These are phyloP conservation scores for Holtermanniella nyarrowii DNA, from an alignment of 768 basidiomycete species.

Conservation along the genomic window DNA sequence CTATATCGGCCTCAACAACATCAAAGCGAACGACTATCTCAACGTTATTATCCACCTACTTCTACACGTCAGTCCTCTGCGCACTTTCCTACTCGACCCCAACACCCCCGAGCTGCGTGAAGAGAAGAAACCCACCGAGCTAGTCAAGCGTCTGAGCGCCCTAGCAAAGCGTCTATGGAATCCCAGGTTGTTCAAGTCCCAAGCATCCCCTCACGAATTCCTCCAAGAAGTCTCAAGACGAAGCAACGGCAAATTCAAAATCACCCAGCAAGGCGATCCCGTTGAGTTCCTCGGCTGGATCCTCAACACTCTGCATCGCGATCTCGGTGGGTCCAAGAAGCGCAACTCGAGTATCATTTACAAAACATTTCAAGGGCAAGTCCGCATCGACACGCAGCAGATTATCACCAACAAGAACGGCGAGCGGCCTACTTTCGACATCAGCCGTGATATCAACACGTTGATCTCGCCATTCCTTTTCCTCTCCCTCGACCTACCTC, in stretches of 20 bases:
- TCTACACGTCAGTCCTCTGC: conserved; percentile 78
- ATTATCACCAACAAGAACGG: conserved; percentile 71
- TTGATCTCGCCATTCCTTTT: conserved; percentile 84
- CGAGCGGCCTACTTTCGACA: conserved; percentile 83
- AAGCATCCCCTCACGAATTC: conserved; percentile 98
- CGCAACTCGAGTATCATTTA: conserved; percentile 85
- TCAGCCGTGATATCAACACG: conserved; percentile 84
- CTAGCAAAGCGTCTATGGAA: conserved; percentile 95
- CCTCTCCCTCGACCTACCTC: conserved; percentile 88
- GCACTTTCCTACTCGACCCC: conserved; percentile 58
- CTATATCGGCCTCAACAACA: conserved; percentile 93
- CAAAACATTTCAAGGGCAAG: conserved; percentile 84
- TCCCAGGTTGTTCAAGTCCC: conserved; percentile 87
- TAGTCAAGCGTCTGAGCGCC: conserved; percentile 73
- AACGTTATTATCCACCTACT: conserved; percentile 93
- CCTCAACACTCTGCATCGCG: conserved; percentile 82
- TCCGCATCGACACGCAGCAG: conserved; percentile 86
- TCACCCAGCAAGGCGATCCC: conserved; percentile 92
- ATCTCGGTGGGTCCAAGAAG: conserved; percentile 89
- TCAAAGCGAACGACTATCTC: conserved; percentile 94
- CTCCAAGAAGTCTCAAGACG: conserved; percentile 89
- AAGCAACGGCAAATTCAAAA: conserved; percentile 78
- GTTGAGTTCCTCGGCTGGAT: conserved; percentile 94
- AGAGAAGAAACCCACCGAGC: conserved; percentile 49
- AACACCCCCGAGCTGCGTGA: conserved; percentile 29